Conservation (phyloP, 805 yeast species). For the Torulaspora delbrueckii region DNA sequence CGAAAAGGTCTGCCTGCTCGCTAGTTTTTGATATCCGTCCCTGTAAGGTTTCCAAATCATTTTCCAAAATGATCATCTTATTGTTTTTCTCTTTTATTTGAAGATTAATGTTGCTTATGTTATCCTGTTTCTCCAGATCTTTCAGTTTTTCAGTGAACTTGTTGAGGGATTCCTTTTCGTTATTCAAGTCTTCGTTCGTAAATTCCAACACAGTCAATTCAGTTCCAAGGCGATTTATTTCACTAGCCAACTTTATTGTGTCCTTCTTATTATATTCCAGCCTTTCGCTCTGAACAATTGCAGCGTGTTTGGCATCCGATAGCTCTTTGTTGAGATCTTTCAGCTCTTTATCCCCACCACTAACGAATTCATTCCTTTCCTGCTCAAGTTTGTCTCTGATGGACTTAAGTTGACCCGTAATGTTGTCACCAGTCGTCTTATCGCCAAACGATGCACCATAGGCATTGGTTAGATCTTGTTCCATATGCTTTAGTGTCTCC, state of each 20-base stretch:
- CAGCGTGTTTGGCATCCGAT: constrained; percentile 18
- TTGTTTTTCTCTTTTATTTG: constrained; percentile 39
- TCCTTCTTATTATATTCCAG: constrained; percentile 47
- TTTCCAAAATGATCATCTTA: constrained; percentile 37
- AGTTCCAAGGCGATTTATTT: constrained; percentile 37
- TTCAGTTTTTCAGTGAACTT: constrained; percentile 37
- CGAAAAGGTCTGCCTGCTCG: constrained; percentile 54
- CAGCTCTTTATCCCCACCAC: constrained; percentile 16
- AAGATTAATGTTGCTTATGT: constrained; percentile 30
- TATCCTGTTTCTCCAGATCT: constrained; percentile 28
- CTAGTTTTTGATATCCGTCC: constrained; percentile 48
- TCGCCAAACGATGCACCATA: neutral
- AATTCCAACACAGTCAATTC: constrained; percentile 38
- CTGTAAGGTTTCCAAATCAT: constrained; percentile 49
- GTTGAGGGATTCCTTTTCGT: constrained; percentile 42
- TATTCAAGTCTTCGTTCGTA: constrained; percentile 45
- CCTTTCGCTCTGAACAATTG: constrained; percentile 33
- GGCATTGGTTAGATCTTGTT: neutral
- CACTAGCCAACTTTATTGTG: constrained; percentile 33
- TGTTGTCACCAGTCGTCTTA: neutral
- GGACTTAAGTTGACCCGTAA: constrained; percentile 1
- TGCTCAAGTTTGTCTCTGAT: constrained; percentile 2
- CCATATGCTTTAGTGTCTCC: constrained; percentile 12
- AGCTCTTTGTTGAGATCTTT: constrained; percentile 13
- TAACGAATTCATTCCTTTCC: constrained; percentile 9